Base-by-base conservation (phyloP, 2,329 filamentous ascomycete species). In the Pseudomassariella vexata region DNA sequence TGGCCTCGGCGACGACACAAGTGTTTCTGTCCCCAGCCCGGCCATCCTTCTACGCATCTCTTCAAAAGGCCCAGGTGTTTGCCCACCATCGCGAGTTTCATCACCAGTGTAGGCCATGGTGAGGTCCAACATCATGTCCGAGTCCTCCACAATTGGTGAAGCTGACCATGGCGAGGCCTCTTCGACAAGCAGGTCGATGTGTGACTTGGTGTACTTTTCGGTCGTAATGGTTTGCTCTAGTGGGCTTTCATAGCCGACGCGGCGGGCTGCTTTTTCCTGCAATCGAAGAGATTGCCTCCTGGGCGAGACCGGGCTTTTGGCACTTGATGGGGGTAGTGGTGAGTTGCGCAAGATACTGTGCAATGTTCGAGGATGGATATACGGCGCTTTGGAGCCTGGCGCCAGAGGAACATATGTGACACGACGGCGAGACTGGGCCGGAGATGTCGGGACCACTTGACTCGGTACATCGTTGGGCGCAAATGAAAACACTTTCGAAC, bases 331-430 rank as follows among this genome's bases (percentile, higher is more conserved):
- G 14, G 75, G 73, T 6, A 81, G 61, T 12, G 77, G 77, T 5
- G 77, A 82, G 60, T 82, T 82, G 32, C 76, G 71, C 15, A 82
- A 65, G 45, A 82, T 82, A 53, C 75, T 79, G 50, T 73, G 76
- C 8, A 81, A 66, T 24, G 64, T 61, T 35, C 67, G 66, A 20
- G 76, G 70, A 40, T 76, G 76, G 2, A 62, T 70, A 45, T 82
- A 81, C 3, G 77, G 77, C 3, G 67, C 58, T 16, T 59, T 59
- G 20, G 41, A 30, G 14, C 38, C 36, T 9, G 42, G 32, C 5
- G 45, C 46, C 15, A 49, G 44, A 11, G 49, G 37, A 1, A 55
- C 46, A 11, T 60, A 50, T 7, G 56, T 62, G 5, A 56, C 52
- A 24, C 60, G 53, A 25, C 62, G 58, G 11, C 62, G 56, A 14